Conservation (phyloP, 805 yeast species). For the Cyberlindnera meyerae region DNA sequence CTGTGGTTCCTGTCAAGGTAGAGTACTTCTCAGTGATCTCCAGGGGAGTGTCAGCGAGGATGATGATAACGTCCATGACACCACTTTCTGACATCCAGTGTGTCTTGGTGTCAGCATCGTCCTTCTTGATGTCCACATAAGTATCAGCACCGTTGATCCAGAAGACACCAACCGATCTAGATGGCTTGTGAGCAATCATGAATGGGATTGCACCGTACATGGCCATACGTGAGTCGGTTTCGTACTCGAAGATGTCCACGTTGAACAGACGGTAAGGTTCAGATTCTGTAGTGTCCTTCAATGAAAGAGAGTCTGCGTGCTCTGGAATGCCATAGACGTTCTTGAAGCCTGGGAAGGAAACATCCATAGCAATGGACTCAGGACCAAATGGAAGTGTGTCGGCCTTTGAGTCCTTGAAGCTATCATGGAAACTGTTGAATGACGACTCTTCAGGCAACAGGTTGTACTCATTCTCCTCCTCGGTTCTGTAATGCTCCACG, state of each 20-base stretch:
- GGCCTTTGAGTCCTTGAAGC: slow-evolving; percentile 56
- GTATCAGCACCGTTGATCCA: slow-evolving; percentile 96
- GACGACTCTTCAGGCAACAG: slow-evolving; percentile 56
- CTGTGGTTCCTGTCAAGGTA: slow-evolving; percentile 63
- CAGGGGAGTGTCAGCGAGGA: slow-evolving; percentile 55
- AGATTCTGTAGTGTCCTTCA: slow-evolving; percentile 57
- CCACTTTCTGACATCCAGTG: slow-evolving; percentile 98
- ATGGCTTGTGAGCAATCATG: slow-evolving; percentile 61
- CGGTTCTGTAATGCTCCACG: slow-evolving; percentile 71
- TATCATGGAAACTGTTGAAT: slow-evolving; percentile 65
- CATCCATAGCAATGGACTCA: slow-evolving; percentile 81
- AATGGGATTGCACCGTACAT: slow-evolving; percentile 97
- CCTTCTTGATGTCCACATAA: slow-evolving; percentile 64
- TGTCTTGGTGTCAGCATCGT: slow-evolving; percentile 37
- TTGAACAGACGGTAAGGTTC: slow-evolving; percentile 88
- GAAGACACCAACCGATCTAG: slow-evolving; percentile 66
- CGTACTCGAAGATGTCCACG: slow-evolving; percentile 95
- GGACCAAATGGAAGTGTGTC: slow-evolving; percentile 82
- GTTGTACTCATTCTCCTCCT: slow-evolving; percentile 36
- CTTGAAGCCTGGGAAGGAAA: slow-evolving; percentile 52
- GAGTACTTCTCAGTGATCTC: slow-evolving; percentile 60
- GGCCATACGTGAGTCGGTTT: slow-evolving; percentile 72
- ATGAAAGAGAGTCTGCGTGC: slow-evolving; percentile 76
- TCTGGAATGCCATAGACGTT: slow-evolving; percentile 95
- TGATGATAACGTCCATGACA: slow-evolving; percentile 63